These are phyloP conservation scores for Candida golubevii DNA, from an alignment of 805 yeast genomes.

Conservation along the genomic window DNA sequence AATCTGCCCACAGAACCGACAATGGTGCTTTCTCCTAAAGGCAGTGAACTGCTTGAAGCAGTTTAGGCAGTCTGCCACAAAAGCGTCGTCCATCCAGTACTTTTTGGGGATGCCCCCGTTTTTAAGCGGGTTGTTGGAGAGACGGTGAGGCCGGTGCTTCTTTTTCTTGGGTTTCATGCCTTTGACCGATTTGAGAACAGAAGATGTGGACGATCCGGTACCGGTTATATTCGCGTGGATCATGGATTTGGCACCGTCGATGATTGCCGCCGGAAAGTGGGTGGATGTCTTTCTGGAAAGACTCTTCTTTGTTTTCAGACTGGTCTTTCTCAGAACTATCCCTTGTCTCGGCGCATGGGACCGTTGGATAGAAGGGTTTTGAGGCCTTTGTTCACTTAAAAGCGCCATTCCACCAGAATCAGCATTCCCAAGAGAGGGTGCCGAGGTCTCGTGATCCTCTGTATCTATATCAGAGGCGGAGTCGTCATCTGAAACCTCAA, in stretches of 20 bases:
- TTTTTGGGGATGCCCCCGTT: conserved; percentile 61
- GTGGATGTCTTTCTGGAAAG: conserved; percentile 26
- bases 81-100: conserved; percentile 96
- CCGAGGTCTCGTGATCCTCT: conserved; percentile 11
- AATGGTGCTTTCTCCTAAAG: conserved; percentile 88
- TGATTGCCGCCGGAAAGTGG: conserved; percentile 29
- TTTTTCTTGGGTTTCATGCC: conserved; percentile 18
- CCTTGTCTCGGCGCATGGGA: neutral
- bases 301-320: neutral
- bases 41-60: conserved; percentile 81
- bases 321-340: neutral
- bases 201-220: conserved; percentile 30
- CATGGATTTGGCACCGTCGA: conserved; percentile 38
- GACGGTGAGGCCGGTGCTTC: conserved; percentile 26
- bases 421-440: neutral
- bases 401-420: neutral
- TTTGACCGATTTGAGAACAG: conserved; percentile 19
- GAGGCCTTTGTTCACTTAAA: neutral
- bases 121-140: conserved; percentile 41
- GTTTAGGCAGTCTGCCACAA: conserved; percentile 80
- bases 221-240: conserved; percentile 25
- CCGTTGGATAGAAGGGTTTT: neutral
- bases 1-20: conserved; percentile 93
- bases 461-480: conserved; percentile 42
- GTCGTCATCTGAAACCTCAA: conserved; percentile 44